These are phyloP conservation scores for Myotisia sp. DNA, from an alignment of 2,329 filamentous ascomycete genomes.

Conservation along the genomic window DNA sequence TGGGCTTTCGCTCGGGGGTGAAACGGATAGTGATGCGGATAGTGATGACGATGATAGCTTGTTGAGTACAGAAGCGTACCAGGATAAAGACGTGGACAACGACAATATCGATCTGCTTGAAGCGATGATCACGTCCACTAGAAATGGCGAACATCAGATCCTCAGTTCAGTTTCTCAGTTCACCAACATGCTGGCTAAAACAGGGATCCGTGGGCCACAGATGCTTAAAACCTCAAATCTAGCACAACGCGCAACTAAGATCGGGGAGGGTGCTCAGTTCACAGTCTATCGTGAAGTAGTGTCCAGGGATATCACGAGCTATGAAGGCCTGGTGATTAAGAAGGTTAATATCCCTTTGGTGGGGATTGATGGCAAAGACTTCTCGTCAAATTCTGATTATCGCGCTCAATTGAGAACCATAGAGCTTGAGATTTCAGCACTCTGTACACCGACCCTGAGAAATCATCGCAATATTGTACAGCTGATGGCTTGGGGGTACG, in stretches of 20 bases:
- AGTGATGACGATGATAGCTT: neutral
- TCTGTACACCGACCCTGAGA: conserved; percentile 18
- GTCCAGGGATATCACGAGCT: conserved; percentile 6
- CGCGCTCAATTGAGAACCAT: conserved; percentile 16
- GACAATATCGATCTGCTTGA: conserved; percentile 14
- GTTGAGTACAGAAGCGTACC: neutral
- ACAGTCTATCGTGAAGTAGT: conserved; percentile 16
- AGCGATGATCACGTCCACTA: conserved; percentile 15
- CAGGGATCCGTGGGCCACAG: conserved; percentile 17
- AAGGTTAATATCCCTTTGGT: conserved; percentile 18
- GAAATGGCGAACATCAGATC: conserved; percentile 16
- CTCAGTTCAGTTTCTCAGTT: conserved; percentile 18
- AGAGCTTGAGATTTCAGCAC: conserved; percentile 16
- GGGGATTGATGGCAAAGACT: conserved; percentile 12
- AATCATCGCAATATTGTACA: conserved; percentile 17
- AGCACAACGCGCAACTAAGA: conserved; percentile 14
- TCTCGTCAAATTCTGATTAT: conserved; percentile 16
- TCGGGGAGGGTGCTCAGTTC: conserved; percentile 17
- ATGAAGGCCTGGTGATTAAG: conserved; percentile 17
- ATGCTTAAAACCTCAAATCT: conserved; percentile 16
- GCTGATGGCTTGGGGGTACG: conserved; percentile 18
- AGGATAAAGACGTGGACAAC: conserved; percentile 1
- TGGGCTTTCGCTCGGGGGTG: conserved; percentile 8
- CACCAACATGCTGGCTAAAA: conserved; percentile 17
- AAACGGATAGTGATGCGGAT: neutral